phyloP scores from a whole-genome alignment of 345 rosid species.

The Excoecaria agallocha region DNA sequence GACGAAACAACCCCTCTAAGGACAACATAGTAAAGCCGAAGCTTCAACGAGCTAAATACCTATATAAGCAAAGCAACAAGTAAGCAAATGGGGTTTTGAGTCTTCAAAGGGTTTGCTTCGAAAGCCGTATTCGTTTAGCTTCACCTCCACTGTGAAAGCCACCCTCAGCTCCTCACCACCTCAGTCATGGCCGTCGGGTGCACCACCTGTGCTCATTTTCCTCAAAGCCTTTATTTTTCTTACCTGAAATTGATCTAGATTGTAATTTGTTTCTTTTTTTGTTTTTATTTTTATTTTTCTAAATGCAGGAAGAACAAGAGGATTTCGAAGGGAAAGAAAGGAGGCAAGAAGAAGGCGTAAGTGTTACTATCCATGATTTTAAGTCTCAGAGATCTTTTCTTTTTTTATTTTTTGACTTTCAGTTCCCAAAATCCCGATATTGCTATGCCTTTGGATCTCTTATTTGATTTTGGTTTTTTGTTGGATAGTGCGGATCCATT shows the following conservation, averaged over 20 bases:
- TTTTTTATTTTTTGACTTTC: not conserved
- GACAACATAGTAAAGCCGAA: not conserved
- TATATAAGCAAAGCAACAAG: not conserved
- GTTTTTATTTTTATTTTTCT: not conserved
- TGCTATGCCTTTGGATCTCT: not conserved
- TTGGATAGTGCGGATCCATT: conserved; percentile 73
- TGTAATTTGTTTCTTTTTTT: not conserved
- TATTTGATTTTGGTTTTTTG: not conserved
- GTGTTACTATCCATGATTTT: conserved; percentile 6
- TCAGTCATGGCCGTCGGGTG: conserved; percentile 21
- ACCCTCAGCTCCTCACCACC: not conserved
- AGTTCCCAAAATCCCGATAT: not conserved
- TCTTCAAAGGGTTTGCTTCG: not conserved
- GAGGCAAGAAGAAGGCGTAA: conserved; percentile 96
- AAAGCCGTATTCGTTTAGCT: not conserved
- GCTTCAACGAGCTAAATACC: not conserved
- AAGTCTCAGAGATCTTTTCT: too few species aligned
- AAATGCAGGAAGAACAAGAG: conserved; percentile 80
- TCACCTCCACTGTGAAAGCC: not conserved
- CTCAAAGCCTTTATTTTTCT: not conserved
- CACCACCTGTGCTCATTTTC: not conserved
- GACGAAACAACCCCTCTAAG: not conserved
- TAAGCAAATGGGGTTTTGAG: not conserved
- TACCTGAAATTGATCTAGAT: not conserved
- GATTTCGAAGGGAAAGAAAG: conserved; percentile 96